phyloP scores from a whole-genome alignment of 257 asterid species.

The Cynanchum wilfordii region DNA sequence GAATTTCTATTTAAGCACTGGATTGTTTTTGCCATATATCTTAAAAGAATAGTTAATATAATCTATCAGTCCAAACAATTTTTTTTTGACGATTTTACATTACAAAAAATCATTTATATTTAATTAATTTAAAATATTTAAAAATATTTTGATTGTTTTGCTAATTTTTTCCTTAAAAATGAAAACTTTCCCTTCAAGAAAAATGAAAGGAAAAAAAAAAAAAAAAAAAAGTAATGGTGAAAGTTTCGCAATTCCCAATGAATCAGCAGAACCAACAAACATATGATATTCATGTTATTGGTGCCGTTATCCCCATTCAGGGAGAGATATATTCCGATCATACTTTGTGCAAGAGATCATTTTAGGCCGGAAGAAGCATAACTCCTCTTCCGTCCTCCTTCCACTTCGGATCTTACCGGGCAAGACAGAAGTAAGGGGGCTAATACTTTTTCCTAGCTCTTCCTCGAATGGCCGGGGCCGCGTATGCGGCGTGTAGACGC shows the following conservation, averaged over 20 bases:
- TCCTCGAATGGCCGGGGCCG: slow-evolving; percentile 14
- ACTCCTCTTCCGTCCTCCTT: neutral
- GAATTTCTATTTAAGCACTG: neutral
- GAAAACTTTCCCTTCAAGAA: no score
- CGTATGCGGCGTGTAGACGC: slow-evolving; percentile 23
- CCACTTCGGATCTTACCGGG: neutral
- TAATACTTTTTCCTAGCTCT: neutral
- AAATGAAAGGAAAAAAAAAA: no score
- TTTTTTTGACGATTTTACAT: no score
- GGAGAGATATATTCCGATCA: no score
- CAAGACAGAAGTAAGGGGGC: neutral
- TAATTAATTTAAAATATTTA: no score
- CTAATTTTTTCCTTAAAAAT: neutral
- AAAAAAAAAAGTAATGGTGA: no score
- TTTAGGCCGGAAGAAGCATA: neutral
- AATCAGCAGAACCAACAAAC: neutral
- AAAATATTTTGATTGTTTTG: no score
- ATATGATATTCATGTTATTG: no score
- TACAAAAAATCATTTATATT: no score
- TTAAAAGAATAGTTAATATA: no score
- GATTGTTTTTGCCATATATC: neutral
- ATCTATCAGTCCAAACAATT: no score
- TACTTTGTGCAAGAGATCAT: no score
- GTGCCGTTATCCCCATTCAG: neutral
- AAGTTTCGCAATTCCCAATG: neutral